These are phyloP conservation scores for Kodamaea fukazawae DNA, from an alignment of 805 yeast genomes.

Conservation along the genomic window DNA sequence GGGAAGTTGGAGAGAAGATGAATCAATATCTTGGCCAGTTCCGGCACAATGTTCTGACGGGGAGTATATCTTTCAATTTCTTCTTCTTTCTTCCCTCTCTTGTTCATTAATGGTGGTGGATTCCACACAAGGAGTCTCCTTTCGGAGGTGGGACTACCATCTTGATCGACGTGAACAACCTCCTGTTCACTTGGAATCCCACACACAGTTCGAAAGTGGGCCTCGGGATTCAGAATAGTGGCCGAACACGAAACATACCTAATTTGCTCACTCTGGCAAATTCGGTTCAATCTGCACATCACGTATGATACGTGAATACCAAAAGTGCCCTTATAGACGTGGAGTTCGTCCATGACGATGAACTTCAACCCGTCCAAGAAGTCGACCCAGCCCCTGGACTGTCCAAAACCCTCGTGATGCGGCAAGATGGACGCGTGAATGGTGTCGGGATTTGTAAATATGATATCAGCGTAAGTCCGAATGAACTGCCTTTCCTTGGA, in stretches of 20 bases:
- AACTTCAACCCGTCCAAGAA: constrained; percentile 63
- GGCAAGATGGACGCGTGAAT: constrained; percentile 85
- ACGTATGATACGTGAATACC: constrained; percentile 90
- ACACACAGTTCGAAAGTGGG: constrained; percentile 72
- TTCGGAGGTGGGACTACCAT: constrained; percentile 86
- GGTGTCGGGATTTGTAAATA: constrained; percentile 95
- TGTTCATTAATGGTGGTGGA: constrained; percentile 64
- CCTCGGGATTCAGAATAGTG: constrained; percentile 70
- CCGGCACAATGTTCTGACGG: constrained; percentile 67
- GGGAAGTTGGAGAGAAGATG: constrained; percentile 52
- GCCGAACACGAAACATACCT: constrained; percentile 92
- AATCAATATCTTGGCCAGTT: constrained; percentile 72
- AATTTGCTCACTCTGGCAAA: constrained; percentile 37
- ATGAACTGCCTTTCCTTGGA: constrained; percentile 49
- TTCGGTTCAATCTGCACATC: constrained; percentile 72
- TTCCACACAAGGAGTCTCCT: constrained; percentile 80
- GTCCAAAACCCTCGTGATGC: constrained; percentile 43
- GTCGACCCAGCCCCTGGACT: constrained; percentile 54
- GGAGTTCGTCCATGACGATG: constrained; percentile 83
- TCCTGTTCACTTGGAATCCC: constrained; percentile 50
- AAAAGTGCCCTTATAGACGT: constrained; percentile 83
- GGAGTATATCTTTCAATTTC: constrained; percentile 23
- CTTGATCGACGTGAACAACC: constrained; percentile 60
- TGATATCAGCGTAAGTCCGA: constrained; percentile 65
- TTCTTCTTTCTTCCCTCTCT: constrained; percentile 38